Percentiles rank a stretch among this genome's conserved stretches.
Conservation (phyloP, 179 eudicot species). For the Actinidia polygama region DNA sequence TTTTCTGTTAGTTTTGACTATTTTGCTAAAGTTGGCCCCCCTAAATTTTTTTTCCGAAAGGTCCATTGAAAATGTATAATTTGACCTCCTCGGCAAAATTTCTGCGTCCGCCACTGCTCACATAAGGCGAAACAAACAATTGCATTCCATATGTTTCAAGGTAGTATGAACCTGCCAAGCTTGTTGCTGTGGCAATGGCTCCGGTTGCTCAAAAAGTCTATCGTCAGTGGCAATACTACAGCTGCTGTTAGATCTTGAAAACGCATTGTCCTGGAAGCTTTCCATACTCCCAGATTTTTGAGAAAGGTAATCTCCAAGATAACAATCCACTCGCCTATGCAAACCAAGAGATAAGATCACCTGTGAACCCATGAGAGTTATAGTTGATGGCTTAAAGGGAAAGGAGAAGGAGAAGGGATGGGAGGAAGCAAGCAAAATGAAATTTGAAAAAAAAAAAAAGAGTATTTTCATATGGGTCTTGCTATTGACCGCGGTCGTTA, state of each 20-base stretch:
- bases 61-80: too few relatives aligned
- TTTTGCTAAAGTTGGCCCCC: too few relatives aligned
- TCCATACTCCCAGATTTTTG: conserved; percentile 54
- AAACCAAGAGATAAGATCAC: conserved; percentile 61
- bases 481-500: too few relatives aligned
- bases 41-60: too few relatives aligned
- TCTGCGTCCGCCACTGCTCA: too few relatives aligned
- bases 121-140: neutral
- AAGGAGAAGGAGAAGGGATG: neutral
- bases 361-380: conserved; percentile 38
- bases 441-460: neutral
- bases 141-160: conserved; percentile 12
- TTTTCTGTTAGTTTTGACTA: too few relatives aligned
- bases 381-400: neutral
- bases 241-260: conserved; percentile 72
- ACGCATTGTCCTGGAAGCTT: conserved; percentile 36
- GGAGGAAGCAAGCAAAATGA: neutral
- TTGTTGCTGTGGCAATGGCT: conserved; percentile 59
- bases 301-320: conserved; percentile 63
- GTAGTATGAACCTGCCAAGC: conserved; percentile 77
- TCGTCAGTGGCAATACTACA: conserved; percentile 79
- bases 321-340: conserved; percentile 63
- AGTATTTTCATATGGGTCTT: too few relatives aligned
- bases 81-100: too few relatives aligned
- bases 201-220: conserved; percentile 80